Conservation (phyloP, 1,284 basidiomycete genomes). For the Lentinula novae-zelandiae region DNA sequence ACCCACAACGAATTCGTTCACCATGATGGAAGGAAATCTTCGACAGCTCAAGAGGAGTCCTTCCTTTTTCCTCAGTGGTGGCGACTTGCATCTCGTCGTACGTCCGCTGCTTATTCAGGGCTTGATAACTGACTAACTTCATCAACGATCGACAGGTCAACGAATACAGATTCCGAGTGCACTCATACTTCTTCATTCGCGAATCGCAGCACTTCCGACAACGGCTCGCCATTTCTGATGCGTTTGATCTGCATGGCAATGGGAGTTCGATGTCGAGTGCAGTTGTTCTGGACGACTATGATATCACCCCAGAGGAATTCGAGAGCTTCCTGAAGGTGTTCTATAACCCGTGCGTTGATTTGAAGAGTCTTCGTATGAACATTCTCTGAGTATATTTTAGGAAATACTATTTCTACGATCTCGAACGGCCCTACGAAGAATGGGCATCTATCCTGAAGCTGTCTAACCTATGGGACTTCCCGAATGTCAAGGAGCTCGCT, state of each 20-base stretch:
- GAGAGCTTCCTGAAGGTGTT: constrained; percentile 58
- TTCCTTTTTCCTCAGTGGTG: constrained; percentile 4
- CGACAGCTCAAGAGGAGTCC: constrained; percentile 1
- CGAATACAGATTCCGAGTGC: constrained; percentile 42
- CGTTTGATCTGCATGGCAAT: constrained; percentile 29
- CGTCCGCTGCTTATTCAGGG: neutral
- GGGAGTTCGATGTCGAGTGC: constrained; percentile 40
- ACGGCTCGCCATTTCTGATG: constrained; percentile 28
- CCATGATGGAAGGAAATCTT: neutral
- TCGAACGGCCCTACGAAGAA: constrained; percentile 30
- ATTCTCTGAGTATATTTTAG: constrained; percentile 27
- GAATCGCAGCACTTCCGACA: constrained; percentile 52
- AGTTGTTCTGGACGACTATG: constrained; percentile 26
- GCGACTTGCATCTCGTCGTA: constrained; percentile 10
- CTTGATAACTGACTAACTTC: constrained; percentile 11
- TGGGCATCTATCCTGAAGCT: constrained; percentile 52
- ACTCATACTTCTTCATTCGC: constrained; percentile 55
- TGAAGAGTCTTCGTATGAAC: neutral
- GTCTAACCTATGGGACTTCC: constrained; percentile 46
- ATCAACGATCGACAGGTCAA: constrained; percentile 32
- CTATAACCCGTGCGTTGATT: constrained; percentile 56
- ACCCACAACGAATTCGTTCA: neutral
- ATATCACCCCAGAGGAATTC: constrained; percentile 40
- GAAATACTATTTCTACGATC: constrained; percentile 53
- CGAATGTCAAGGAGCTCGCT: constrained; percentile 43